phyloP scores from a whole-genome alignment of 2,329 filamentous ascomycete species.

The Trichophyton verrucosum region DNA sequence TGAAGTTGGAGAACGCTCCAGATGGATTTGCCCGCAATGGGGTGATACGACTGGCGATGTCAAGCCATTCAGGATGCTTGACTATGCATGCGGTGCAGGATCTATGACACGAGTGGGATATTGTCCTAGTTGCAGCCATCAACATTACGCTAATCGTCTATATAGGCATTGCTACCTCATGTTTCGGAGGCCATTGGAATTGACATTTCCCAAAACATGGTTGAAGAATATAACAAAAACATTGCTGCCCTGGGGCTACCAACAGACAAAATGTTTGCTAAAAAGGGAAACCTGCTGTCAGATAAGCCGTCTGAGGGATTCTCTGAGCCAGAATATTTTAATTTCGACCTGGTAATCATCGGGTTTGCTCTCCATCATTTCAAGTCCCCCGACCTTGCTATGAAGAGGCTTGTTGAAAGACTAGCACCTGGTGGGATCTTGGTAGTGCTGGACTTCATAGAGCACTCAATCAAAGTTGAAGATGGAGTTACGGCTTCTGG shows the following conservation, averaged over 20 bases:
- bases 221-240: slow-evolving; percentile 51
- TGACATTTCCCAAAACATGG: slow-evolving; percentile 61
- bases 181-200: slow-evolving; percentile 53
- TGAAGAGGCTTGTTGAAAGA: slow-evolving; percentile 47
- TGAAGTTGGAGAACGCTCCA: slow-evolving; percentile 41
- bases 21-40: slow-evolving; percentile 53
- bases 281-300: slow-evolving; percentile 46
- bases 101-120: slow-evolving; percentile 48
- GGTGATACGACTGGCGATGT: slow-evolving; percentile 20
- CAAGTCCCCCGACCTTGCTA: slow-evolving; percentile 48
- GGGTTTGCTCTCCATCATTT: slow-evolving; percentile 57
- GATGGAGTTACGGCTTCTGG: slow-evolving; percentile 53
- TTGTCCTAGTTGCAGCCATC: background rate
- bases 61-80: slow-evolving; percentile 44
- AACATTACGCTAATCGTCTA: background rate
- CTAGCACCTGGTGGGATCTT: slow-evolving; percentile 54
- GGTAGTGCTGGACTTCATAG: slow-evolving; percentile 54
- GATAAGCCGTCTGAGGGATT: slow-evolving; percentile 44
- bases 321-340: slow-evolving; percentile 48
- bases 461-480: slow-evolving; percentile 24
- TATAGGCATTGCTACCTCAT: slow-evolving; percentile 48
- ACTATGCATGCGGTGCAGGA: slow-evolving; percentile 67
- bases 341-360: slow-evolving; percentile 56
- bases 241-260: slow-evolving; percentile 41
- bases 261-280: slow-evolving; percentile 43